These are phyloP conservation scores for Graphiopsis chlorocephala DNA, from an alignment of 2,329 filamentous ascomycete genomes.

Conservation along the genomic window DNA sequence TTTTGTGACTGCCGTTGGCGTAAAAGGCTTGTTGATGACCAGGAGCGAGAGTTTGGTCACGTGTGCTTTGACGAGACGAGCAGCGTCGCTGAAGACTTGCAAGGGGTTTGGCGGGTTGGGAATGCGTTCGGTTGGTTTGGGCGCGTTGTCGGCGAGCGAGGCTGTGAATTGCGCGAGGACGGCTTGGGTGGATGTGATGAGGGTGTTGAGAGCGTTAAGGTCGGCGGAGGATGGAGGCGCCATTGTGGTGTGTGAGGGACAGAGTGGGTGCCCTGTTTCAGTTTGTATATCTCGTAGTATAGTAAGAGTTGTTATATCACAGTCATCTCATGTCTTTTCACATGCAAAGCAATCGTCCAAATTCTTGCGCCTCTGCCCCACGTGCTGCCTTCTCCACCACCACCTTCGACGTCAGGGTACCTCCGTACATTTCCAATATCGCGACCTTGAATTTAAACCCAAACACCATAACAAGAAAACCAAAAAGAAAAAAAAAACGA, in stretches of 20 bases:
- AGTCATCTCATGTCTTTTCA: constrained; percentile 9
- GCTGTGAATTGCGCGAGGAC: constrained; percentile 34
- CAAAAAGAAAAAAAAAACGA: background rate
- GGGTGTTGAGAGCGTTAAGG: constrained; percentile 27
- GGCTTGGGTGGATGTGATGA: constrained; percentile 30
- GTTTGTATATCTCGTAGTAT: background rate
- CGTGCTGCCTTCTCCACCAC: background rate
- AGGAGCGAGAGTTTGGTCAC: constrained; percentile 84
- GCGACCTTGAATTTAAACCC: background rate
- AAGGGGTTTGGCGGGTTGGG: constrained; percentile 53
- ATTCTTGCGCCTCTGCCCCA: constrained; percentile 16
- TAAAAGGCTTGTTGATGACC: constrained; percentile 82
- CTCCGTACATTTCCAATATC: background rate
- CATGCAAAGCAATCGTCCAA: constrained; percentile 6
- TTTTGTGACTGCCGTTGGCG: constrained; percentile 68
- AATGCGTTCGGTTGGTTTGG: constrained; percentile 23
- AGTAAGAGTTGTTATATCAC: background rate
- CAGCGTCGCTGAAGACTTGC: constrained; percentile 67
- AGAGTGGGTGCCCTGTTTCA: background rate
- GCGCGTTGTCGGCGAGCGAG: constrained; percentile 26
- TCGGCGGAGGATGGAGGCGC: constrained; percentile 25
- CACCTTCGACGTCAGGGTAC: background rate
- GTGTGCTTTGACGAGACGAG: constrained; percentile 74
- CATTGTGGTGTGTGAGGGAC: constrained; percentile 21
- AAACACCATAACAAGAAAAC: background rate